Conservation (phyloP, 1,284 basidiomycete species). For the Moesziomyces sp. region DNA sequence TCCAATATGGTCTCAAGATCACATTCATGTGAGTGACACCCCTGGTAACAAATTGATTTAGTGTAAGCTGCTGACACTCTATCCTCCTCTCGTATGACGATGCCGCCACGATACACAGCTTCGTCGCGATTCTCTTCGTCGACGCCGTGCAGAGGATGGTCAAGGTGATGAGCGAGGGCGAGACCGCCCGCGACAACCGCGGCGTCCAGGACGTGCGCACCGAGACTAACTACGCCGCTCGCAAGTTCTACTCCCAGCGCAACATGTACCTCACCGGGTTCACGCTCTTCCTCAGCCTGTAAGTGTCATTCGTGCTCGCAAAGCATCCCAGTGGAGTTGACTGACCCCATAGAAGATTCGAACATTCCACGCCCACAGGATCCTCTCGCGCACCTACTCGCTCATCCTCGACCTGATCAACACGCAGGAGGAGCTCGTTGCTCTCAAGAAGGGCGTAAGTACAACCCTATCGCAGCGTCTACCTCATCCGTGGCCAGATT, state of each 20-base stretch:
- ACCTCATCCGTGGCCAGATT: no score
- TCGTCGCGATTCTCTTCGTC: constrained; percentile 82
- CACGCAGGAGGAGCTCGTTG: constrained; percentile 85
- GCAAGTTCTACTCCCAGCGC: constrained; percentile 80
- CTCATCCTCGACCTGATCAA: constrained; percentile 90
- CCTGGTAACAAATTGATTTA: no score
- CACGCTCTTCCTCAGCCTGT: constrained; percentile 80
- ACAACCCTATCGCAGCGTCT: background rate
- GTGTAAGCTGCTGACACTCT: background rate
- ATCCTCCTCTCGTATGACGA: background rate
- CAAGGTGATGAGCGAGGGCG: constrained; percentile 80
- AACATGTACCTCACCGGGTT: constrained; percentile 83
- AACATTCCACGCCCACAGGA: constrained; percentile 58
- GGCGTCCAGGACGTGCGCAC: constrained; percentile 77
- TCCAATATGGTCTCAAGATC: constrained; percentile 80
- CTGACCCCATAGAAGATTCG: background rate
- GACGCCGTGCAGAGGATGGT: constrained; percentile 94
- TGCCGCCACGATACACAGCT: constrained; percentile 71
- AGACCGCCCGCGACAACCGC: constrained; percentile 76
- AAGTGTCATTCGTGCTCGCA: constrained; percentile 8
- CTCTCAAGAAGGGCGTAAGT: constrained; percentile 78
- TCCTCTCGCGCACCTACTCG: constrained; percentile 90
- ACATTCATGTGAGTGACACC: constrained; percentile 81
- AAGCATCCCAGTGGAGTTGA: background rate
- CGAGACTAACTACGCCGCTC: constrained; percentile 85